phyloP scores from a whole-genome alignment of 306 rosid genomes.

The Mucuna pruriens region DNA sequence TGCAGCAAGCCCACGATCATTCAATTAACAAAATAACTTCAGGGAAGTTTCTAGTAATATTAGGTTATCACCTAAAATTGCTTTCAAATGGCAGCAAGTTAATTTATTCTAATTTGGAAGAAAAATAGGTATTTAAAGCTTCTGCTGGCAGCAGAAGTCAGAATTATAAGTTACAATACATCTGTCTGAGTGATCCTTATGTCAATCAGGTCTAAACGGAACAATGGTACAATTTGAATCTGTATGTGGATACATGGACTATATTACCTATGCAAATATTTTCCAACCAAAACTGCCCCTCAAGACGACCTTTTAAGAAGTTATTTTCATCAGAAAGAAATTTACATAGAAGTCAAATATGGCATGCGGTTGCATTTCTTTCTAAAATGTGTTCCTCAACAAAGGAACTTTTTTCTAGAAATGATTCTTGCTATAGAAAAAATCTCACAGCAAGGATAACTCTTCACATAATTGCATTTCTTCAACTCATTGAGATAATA shows the following conservation, averaged over 20 bases:
- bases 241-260: background rate
- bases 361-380: constrained; percentile 3
- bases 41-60: background rate
- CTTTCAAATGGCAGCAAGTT: background rate
- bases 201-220: background rate
- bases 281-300: background rate
- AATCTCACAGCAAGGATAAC: background rate
- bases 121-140: background rate
- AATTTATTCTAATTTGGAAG: background rate
- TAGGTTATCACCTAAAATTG: constrained; percentile 8
- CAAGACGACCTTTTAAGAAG: background rate
- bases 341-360: background rate
- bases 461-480: constrained; percentile 9
- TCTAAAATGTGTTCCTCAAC: background rate
- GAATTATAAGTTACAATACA: constrained; percentile 6
- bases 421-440: constrained; percentile 9
- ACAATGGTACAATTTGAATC: background rate
- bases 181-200: background rate
- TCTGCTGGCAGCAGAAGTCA: background rate
- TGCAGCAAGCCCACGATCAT: background rate
- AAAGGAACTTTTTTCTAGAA: constrained; percentile 3
- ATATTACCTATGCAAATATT: background rate
- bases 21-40: background rate
- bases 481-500: constrained; percentile 2
- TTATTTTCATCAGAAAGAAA: background rate